A percentile compares a stretch with the other conserved stretches of the same genome.
phyloP scores from a whole-genome alignment of 805 yeast genomes.

The Hanseniaspora valbyensis region DNA sequence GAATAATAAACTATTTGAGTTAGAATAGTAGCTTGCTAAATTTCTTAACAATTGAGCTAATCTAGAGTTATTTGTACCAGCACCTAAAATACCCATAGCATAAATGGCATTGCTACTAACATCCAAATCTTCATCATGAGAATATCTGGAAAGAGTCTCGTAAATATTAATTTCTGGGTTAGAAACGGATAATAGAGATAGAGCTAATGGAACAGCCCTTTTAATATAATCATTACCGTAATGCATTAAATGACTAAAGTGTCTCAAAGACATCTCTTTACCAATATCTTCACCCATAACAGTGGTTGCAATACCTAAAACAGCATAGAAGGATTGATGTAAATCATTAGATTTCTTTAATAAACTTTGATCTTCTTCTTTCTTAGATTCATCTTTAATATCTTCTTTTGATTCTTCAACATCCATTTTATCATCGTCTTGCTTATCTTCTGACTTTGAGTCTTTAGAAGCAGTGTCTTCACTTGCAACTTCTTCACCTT shows the following conservation, averaged over 20 bases:
- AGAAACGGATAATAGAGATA: constrained; percentile 87
- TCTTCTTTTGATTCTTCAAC: constrained; percentile 22
- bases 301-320: constrained; percentile 83
- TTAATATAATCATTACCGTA: constrained; percentile 86
- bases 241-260: constrained; percentile 94
- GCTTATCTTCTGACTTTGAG: constrained; percentile 24
- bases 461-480: constrained; percentile 27
- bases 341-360: constrained; percentile 27
- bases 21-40: constrained; percentile 82
- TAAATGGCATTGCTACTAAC: constrained; percentile 92
- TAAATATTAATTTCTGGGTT: constrained; percentile 95
- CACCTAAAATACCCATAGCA: constrained; percentile 96
- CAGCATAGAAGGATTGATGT: constrained; percentile 63
- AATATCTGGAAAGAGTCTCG: constrained; percentile 88
- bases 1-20: constrained; percentile 81
- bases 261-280: constrained; percentile 93
- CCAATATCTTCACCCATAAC: constrained; percentile 98
- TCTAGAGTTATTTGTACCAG: constrained; percentile 98
- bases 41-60: constrained; percentile 91
- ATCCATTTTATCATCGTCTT: constrained; percentile 33
- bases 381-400: constrained; percentile 23
- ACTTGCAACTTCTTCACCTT: constrained; percentile 23
- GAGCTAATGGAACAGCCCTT: constrained; percentile 94
- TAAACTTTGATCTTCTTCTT: constrained; percentile 24
- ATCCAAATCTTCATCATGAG: constrained; percentile 89